Evolutionary conservation across 2,329 filamentous ascomycete genomes (phyloP), one percentile per base, ranked within the genome.

Genomic region (Elsinoe necatrix): DNA sequence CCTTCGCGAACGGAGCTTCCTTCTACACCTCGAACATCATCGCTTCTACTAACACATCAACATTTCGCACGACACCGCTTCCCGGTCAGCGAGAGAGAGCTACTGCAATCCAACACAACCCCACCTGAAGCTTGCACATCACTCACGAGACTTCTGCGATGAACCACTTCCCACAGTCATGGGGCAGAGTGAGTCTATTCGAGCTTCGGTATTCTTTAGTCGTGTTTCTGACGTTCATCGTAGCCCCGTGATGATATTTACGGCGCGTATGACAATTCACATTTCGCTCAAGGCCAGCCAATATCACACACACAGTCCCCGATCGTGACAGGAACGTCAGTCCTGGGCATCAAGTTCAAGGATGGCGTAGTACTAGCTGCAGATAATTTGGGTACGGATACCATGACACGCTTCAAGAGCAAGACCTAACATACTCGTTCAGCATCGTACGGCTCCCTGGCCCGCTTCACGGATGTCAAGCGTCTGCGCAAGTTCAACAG

Each of bases 211-310:
- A 29, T 9, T 29, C 9, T 9, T 4, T 29, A 4, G 27, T 29
- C 27, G 9, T 29, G 27, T 29, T 29, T 29, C 61, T 61, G 60
- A 61, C 57, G 56, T 54, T 60, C 50, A 56, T 59, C 52, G 61
- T 67, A 98, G 93, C 93, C 93, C 70, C 86, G 93, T 80, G 89
- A 98, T 75, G 93, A 98, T 73, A 80, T 97, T 69, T 98, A 97
- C 76, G 93, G 93, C 66, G 79, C 86, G 67, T 98, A 98, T 75
- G 89, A 97, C 75, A 77, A 80, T 68, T 88, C 90, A 58, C 91
- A 92, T 72, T 85, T 97, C 69, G 82, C 88, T 66, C 77, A 75
- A 65, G 64, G 65, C 31, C 63, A 65, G 50, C 89, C 91, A 58
- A 90, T 83, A 69, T 83, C 90, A 68, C 89, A 95, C 74, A 96